Conservation (phyloP, 345 rosid species). For the Arabidopsis thaliana region TAIR10.1 NC_003074.8:3652001-3652500, state of each 20-base stretch:
- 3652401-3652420: constrained; percentile 30
- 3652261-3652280: neutral
- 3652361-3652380: neutral
- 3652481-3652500: constrained; percentile 44
- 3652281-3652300: neutral
- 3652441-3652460: constrained; percentile 39
- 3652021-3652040: neutral
- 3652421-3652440: constrained; percentile 30
- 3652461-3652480: constrained; percentile 33
- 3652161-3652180: neutral
- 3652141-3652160: neutral
- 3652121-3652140: constrained; percentile 4
- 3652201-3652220: neutral
- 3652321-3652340: constrained; percentile 6
- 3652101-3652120: constrained; percentile 17
- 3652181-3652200: neutral
- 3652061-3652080: constrained; percentile 26
- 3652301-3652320: neutral
- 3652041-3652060: neutral
- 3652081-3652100: constrained; percentile 8
- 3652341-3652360: neutral
- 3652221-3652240: constrained; percentile 2
- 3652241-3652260: neutral
- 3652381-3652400: constrained; percentile 10
- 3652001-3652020: constrained; percentile 27